phyloP scores from a whole-genome alignment of 202 grass and related monocot genomes.

The Panicum hallii region DNA sequence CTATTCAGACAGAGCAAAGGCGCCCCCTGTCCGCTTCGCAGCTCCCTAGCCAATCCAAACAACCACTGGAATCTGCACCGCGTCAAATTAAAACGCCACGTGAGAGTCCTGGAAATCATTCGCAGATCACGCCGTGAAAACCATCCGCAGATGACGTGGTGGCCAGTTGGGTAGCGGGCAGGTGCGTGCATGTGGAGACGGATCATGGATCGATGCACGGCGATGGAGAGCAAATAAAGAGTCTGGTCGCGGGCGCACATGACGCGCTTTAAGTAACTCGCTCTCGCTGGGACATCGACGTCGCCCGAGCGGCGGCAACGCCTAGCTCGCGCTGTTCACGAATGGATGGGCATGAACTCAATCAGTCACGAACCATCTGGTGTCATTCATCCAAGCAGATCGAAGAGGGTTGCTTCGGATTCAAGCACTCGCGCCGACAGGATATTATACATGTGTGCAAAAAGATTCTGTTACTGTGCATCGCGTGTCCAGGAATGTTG shows the following conservation, averaged over 20 bases:
- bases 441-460: background rate
- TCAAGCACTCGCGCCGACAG: background rate
- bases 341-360: background rate
- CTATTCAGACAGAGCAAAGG: constrained; percentile 19
- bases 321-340: background rate
- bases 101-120: background rate
- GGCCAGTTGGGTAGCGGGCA: background rate
- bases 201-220: background rate
- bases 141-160: background rate
- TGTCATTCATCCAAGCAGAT: background rate
- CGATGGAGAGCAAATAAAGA: background rate
- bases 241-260: background rate
- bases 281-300: constrained; percentile 1
- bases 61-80: no score
- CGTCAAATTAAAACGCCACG: background rate
- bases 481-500: background rate
- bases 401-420: background rate
- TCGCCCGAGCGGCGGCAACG: background rate
- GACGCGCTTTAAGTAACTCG: background rate
- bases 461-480: background rate
- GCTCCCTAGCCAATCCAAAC: background rate
- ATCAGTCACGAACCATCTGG: background rate
- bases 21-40: constrained; percentile 16
- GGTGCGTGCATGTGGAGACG: constrained; percentile 15
- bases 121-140: background rate